Evolutionary conservation across 106 monocot species (phyloP).

Genomic region (Dendrobium officinale): DNA sequence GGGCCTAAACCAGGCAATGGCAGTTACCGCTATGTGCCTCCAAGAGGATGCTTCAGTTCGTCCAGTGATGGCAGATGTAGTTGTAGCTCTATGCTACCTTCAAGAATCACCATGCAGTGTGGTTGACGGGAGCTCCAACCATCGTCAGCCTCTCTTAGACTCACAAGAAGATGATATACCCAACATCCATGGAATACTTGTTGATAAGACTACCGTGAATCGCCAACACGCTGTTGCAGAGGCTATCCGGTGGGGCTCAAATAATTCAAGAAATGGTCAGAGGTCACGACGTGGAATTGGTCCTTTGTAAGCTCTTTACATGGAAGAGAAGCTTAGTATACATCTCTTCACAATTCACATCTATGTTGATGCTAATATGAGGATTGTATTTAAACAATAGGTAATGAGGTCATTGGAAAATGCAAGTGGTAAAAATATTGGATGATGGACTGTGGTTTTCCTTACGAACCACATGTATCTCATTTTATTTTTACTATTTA

Average conservation of each 20-base stretch:
- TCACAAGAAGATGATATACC: neutral
- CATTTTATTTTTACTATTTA: too few relatives aligned
- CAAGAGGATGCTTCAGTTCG: conserved; percentile 63
- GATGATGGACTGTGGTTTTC: too few relatives aligned
- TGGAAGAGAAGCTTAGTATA: neutral
- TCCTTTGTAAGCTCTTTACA: neutral
- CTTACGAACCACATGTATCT: too few relatives aligned
- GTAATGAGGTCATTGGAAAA: too few relatives aligned
- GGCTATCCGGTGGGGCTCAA: conserved; percentile 2
- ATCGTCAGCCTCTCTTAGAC: neutral
- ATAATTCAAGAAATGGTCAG: conserved; percentile 5
- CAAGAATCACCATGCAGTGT: neutral
- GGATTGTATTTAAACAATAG: too few relatives aligned
- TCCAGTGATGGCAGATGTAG: conserved; percentile 60
- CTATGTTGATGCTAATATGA: too few relatives aligned
- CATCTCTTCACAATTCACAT: neutral
- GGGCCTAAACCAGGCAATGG: conserved; percentile 63
- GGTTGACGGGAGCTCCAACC: neutral
- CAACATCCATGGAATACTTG: neutral
- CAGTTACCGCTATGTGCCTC: conserved; percentile 68
- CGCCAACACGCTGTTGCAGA: neutral
- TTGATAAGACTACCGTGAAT: neutral
- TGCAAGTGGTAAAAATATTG: too few relatives aligned
- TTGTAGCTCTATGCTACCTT: conserved; percentile 48
- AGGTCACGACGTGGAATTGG: neutral